Evolutionary conservation across 805 yeast species (phyloP), one percentile per base, ranked within the genome.

Genomic region (Diddensiella transvaalensis): DNA sequence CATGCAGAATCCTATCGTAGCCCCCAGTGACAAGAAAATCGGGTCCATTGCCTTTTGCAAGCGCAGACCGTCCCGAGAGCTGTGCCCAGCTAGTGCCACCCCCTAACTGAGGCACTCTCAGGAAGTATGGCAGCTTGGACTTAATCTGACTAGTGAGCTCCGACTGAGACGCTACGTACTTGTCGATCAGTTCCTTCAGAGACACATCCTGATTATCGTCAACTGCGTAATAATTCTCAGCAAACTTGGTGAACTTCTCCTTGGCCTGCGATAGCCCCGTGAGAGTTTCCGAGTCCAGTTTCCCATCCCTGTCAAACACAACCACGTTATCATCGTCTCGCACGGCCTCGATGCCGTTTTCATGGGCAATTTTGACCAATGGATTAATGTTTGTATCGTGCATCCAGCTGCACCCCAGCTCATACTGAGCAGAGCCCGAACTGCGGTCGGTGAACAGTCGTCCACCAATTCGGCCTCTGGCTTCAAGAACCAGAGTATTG

Each of bases 391-490:
- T 66, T 0, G 89, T 79, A 55, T 87, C 96, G 61, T 89, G 96
- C 60, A 85, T 85, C 96, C 96, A 89, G 3, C 89, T 78, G 0
- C 95, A 96, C 0, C 96, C 96, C 30, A 52, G 26, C n/a, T 53
- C 56, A 33, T 46, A 50, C 35, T 29, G 0, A 91, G 95, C 29
- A 84, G 43, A 40, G 6, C 54, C 64, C 85, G 93, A 56, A 82
- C 82, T 47, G 8, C 43, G 59, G 64, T 63, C 44, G 47, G 55
- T 49, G 43, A 71, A 72, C 62, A 83, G 62, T 52, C 95, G 66
- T 0, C 95, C 95, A 4, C 95, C 95, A 3, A 83, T 60, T 40
- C 87, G 65, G 52, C 74, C 74, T 57, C 86, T 75, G 0, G 88
- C 88, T 56, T 86, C 95, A 6, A 87, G 50, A 0, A 87, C 59